Evolutionary conservation across 2,329 filamentous ascomycete genomes (phyloP).

Genomic region (Colletotrichum eleusines): DNA sequence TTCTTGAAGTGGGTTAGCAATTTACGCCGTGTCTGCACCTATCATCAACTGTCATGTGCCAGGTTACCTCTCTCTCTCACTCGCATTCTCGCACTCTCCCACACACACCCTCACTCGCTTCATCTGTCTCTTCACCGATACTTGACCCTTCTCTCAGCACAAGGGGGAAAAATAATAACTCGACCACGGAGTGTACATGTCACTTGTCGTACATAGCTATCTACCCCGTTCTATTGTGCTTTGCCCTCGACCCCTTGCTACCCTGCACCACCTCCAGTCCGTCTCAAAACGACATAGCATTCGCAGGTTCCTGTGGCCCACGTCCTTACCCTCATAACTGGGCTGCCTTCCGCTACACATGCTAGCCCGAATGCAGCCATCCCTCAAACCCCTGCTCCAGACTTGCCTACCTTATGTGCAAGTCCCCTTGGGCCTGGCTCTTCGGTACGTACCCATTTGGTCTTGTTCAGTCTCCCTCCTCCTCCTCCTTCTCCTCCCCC

Average conservation of each 20-base stretch:
- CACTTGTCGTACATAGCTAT: conserved; percentile 7
- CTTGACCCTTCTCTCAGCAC: conserved; percentile 24
- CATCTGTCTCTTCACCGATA: conserved; percentile 36
- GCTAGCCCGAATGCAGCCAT: conserved; percentile 38
- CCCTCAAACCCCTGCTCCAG: conserved; percentile 33
- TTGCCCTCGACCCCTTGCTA: not conserved
- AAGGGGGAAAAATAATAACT: conserved; percentile 4
- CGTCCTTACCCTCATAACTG: conserved; percentile 26
- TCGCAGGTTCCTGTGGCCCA: not conserved
- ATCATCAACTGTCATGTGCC: conserved; percentile 41
- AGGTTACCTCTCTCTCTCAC: conserved; percentile 35
- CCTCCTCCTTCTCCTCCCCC: not conserved
- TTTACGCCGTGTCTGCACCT: conserved; percentile 41
- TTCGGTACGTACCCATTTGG: conserved; percentile 1
- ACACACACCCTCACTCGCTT: not conserved
- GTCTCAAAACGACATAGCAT: not conserved
- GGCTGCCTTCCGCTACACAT: conserved; percentile 21
- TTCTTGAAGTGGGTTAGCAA: conserved; percentile 41
- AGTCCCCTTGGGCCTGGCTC: not conserved
- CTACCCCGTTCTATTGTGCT: not conserved
- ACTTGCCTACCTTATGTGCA: conserved; percentile 19
- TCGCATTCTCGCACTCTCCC: not conserved
- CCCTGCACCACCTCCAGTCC: not conserved
- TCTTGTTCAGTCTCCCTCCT: not conserved
- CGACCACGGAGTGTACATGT: conserved; percentile 1